phyloP scores from a whole-genome alignment of 805 yeast species.

The Schwanniomyces sp. region DNA sequence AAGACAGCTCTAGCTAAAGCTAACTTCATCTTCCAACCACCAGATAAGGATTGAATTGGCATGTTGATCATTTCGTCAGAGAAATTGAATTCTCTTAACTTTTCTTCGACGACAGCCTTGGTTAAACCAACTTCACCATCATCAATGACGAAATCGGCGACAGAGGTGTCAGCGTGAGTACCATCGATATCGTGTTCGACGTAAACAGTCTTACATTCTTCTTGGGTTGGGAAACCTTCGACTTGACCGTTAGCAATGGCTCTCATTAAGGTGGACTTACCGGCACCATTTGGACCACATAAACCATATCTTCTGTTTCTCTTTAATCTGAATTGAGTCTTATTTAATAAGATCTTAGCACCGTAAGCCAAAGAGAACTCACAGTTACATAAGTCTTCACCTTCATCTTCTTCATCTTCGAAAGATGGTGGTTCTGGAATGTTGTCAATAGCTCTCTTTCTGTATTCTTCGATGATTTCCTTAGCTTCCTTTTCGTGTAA shows the following conservation, averaged over 20 bases:
- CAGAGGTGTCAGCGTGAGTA: slow-evolving; percentile 94
- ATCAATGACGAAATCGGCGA: slow-evolving; percentile 86
- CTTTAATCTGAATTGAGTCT: slow-evolving; percentile 98
- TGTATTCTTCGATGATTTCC: slow-evolving; percentile 84
- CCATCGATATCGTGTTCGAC: slow-evolving; percentile 99
- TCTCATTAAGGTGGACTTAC: slow-evolving; percentile 75
- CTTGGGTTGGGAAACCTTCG: slow-evolving; percentile 99
- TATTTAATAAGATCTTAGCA: slow-evolving; percentile 99
- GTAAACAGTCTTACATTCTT: slow-evolving; percentile 97
- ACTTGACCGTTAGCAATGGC: slow-evolving; percentile 98
- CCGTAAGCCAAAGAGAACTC: slow-evolving; percentile 99
- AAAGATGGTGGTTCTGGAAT: slow-evolving; percentile 94
- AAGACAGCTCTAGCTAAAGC: slow-evolving; percentile 99
- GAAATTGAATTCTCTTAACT: slow-evolving; percentile 90
- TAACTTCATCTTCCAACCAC: slow-evolving; percentile 99
- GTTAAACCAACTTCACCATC: slow-evolving; percentile 75
- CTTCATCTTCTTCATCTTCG: slow-evolving; percentile 97
- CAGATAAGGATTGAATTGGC: slow-evolving; percentile 97
- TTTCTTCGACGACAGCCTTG: slow-evolving; percentile 66
- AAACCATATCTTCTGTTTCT: slow-evolving; percentile 99
- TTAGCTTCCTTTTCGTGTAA: slow-evolving; percentile 90
- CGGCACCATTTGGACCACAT: slow-evolving; percentile 64
- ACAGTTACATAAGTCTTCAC: slow-evolving; percentile 99
- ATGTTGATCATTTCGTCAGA: slow-evolving; percentile 86
- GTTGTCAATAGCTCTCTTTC: slow-evolving; percentile 96